phyloP scores from a whole-genome alignment of 208 protist genomes.

The Leishmania turanica region DNA sequence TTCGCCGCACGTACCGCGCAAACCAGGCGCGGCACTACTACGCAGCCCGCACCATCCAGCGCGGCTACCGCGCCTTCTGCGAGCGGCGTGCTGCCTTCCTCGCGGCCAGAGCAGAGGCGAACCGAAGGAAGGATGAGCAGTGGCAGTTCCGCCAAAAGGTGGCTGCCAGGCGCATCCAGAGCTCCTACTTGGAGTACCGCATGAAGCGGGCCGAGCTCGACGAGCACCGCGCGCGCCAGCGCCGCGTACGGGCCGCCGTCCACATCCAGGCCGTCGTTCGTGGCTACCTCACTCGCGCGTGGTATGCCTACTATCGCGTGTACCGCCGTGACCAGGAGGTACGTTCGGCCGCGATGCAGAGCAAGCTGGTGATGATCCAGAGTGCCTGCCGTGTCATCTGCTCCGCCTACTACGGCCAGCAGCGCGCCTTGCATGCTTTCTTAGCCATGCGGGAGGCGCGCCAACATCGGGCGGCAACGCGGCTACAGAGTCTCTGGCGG shows the following conservation, averaged over 20 bases:
- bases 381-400: slow-evolving; percentile 43
- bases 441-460: slow-evolving; percentile 31
- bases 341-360: slow-evolving; percentile 66
- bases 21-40: slow-evolving; percentile 50
- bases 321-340: slow-evolving; percentile 76
- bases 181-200: slow-evolving; percentile 55
- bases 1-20: slow-evolving; percentile 59
- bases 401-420: slow-evolving; percentile 37
- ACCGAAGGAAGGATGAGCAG: slow-evolving; percentile 68
- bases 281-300: slow-evolving; percentile 81
- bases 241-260: slow-evolving; percentile 57
- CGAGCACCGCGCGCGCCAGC: slow-evolving; percentile 37
- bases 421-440: slow-evolving; percentile 31
- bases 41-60: slow-evolving; percentile 80
- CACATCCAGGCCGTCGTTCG: slow-evolving; percentile 80
- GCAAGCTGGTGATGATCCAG: slow-evolving; percentile 67
- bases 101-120: slow-evolving; percentile 55
- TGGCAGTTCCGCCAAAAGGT: slow-evolving; percentile 40
- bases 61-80: slow-evolving; percentile 65
- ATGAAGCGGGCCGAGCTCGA: slow-evolving; percentile 44
- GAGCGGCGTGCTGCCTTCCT: slow-evolving; percentile 43
- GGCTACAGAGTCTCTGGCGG: slow-evolving; percentile 82
- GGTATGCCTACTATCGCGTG: slow-evolving; percentile 84
- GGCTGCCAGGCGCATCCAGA: slow-evolving; percentile 79
- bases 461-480: slow-evolving; percentile 43